Base-by-base conservation (phyloP, 371 early-diverging fungal species). In the Globomyces sp. region DNA sequence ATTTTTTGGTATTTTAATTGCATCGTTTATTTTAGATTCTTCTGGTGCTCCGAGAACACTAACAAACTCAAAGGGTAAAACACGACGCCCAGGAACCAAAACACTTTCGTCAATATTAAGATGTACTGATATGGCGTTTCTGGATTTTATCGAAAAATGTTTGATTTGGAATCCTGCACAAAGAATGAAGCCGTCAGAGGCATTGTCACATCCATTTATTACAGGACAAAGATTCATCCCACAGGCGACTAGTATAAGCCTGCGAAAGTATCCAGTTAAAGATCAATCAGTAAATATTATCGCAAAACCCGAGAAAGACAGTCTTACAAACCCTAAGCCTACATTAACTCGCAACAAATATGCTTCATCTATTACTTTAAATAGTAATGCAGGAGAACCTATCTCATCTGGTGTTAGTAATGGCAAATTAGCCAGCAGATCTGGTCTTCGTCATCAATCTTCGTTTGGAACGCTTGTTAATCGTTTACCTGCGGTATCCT, bases 101-200 rank as follows among this genome's bases (percentile, higher is more conserved):
- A 82, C 89, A 3, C 76, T 98, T 51, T 75, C 74, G 1, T 84
- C 86, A 44, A 89, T 84, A 34, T 74, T 96, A 57, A 80, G 85
- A 55, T 87, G 91, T 51, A 71, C 74, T 63, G 94, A 96, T 65
- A 75, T 76, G 34, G 68, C 78, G 4, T 93, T 96, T 68, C 69
- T 95, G 13, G 92, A 96, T 63, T 96, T 98, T 80, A 76, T 98
- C 47, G 69, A 82, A 39, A 80, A 83, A 24, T 92, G 96, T 66
- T 74, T 98, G 44, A 80, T 81, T 48, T 97, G 96, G 95, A 93
- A 94, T 72, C 96, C 96, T n/a, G 84, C 86, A 51, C 86, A 83
- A 65, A 86, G 98, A 9, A 86, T 96, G 82, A 88, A 80, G n/a
- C 93, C 97, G 34, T 81, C 78, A n/a, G 89, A 92, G 48, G 98